These are phyloP conservation scores for Trichoderma polysporum DNA, from an alignment of 2,329 filamentous ascomycete genomes.

Conservation along the genomic window DNA sequence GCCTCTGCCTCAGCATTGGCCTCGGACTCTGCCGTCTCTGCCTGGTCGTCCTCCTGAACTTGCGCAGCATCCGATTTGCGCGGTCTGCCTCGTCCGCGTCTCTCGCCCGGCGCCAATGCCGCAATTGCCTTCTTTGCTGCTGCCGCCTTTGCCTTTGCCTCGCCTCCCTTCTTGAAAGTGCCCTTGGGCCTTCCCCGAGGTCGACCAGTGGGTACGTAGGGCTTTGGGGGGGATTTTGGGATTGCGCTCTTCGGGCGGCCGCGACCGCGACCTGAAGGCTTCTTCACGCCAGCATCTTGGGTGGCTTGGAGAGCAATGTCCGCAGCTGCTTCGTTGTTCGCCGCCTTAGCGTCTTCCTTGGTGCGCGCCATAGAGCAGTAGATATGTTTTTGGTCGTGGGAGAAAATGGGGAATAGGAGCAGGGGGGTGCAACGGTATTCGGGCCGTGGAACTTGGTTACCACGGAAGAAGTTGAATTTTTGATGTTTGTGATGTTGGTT, in stretches of 20 bases:
- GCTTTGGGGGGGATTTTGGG: constrained; percentile 33
- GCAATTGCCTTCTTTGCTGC: constrained; percentile 21
- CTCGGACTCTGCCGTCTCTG: constrained; percentile 22
- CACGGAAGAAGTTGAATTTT: background rate
- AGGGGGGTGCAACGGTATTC: background rate
- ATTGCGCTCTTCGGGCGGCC: constrained; percentile 44
- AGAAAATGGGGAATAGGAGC: background rate
- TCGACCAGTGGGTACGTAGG: constrained; percentile 43
- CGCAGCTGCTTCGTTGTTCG: constrained; percentile 36
- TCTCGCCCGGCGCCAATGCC: constrained; percentile 22
- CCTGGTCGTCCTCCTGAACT: constrained; percentile 27
- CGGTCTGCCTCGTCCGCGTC: constrained; percentile 33
- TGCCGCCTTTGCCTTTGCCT: background rate
- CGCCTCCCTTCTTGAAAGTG: constrained; percentile 33
- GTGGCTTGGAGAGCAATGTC: constrained; percentile 27
- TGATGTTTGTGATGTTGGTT: background rate
- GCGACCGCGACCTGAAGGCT: constrained; percentile 42
- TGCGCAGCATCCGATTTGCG: constrained; percentile 29
- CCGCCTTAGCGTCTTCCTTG: constrained; percentile 31
- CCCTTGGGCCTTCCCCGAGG: constrained; percentile 50
- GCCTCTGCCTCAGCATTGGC: constrained; percentile 24
- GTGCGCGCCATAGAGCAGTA: constrained; percentile 33
- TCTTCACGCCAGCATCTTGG: constrained; percentile 36
- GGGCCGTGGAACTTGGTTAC: constrained; percentile 9
- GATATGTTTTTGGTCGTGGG: background rate